These are phyloP conservation scores for Trichoderma gamsii DNA, from an alignment of 495 filamentous ascomycete species.

Conservation along the genomic window DNA sequence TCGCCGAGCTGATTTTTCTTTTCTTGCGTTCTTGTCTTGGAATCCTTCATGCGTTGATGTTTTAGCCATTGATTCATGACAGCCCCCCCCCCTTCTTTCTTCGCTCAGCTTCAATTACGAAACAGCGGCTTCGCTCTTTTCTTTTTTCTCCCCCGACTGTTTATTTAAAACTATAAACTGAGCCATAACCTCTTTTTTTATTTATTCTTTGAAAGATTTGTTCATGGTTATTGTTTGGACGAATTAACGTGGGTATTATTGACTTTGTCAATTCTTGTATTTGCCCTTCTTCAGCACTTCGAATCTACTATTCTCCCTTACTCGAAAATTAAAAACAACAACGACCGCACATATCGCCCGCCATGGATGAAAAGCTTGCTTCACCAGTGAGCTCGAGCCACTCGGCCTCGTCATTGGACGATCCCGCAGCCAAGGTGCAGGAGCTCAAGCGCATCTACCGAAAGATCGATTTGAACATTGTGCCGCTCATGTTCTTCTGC, in stretches of 20 bases:
- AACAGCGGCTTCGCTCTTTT: background rate
- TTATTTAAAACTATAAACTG: conserved; percentile 3
- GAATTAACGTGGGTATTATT: background rate
- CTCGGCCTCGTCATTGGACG: background rate
- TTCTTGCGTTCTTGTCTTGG: background rate
- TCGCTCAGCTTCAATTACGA: background rate
- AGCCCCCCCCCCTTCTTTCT: background rate
- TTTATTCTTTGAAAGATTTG: background rate
- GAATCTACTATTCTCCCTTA: background rate
- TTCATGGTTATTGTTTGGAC: background rate
- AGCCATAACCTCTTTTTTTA: background rate
- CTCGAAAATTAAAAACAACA: background rate
- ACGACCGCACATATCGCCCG: background rate
- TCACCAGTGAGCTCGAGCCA: conserved; percentile 9
- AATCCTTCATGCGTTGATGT: conserved; percentile 2
- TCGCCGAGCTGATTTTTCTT: background rate
- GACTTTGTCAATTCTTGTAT: background rate
- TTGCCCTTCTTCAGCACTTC: background rate
- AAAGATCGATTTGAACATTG: conserved; percentile 18
- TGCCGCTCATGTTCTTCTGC: conserved; percentile 44
- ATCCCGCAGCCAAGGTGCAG: background rate
- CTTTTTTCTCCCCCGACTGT: background rate
- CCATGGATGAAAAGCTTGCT: background rate
- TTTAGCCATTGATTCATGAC: background rate
- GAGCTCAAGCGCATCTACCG: conserved; percentile 15